These are phyloP conservation scores for Xerocomus spinulosus DNA, from an alignment of 768 basidiomycete species.

Conservation along the genomic window DNA sequence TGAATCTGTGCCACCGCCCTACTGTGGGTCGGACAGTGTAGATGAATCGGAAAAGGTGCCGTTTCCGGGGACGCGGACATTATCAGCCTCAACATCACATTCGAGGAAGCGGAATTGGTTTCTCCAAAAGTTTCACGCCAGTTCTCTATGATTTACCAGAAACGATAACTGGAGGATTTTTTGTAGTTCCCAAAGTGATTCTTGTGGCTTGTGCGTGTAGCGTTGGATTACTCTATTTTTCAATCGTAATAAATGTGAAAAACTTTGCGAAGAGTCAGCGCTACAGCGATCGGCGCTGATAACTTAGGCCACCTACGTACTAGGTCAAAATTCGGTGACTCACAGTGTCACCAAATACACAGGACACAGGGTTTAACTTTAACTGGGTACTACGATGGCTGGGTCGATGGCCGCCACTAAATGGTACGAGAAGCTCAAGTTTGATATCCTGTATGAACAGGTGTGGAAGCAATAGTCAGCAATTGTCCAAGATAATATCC, in stretches of 20 bases:
- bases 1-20: conserved; percentile 36
- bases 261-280: too few relatives aligned
- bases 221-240: background rate
- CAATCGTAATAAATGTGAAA: background rate
- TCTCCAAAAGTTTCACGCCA: conserved; percentile 7
- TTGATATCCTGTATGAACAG: background rate
- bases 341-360: too few relatives aligned
- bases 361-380: background rate
- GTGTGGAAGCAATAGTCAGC: background rate
- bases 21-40: conserved; percentile 15
- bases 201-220: too few relatives aligned
- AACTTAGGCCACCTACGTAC: too few relatives aligned
- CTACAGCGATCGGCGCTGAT: too few relatives aligned
- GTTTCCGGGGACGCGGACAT: background rate
- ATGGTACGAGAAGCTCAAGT: too few relatives aligned
- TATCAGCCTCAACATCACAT: background rate
- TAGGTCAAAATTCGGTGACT: too few relatives aligned
- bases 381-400: background rate
- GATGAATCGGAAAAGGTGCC: conserved; percentile 16
- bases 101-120: conserved; percentile 13
- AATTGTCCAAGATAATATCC: too few relatives aligned
- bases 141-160: background rate
- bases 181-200: background rate
- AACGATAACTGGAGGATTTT: background rate
- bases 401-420: background rate